Evolutionary conservation across 495 filamentous ascomycete species (phyloP), one percentile per base, ranked within the genome.

Genomic region (Podospora fimiseda): DNA sequence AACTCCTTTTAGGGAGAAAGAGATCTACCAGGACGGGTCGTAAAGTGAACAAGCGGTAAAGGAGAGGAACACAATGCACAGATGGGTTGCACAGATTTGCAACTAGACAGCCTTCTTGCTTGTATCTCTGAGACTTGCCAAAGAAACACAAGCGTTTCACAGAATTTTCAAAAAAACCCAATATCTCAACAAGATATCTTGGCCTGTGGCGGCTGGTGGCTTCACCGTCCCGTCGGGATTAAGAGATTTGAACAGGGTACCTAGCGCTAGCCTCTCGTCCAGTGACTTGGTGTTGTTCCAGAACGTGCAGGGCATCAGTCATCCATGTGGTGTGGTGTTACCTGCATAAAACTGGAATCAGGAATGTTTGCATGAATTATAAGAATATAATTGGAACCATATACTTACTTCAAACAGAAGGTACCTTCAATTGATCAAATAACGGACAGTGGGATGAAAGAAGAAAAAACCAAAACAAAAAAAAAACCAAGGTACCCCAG

Each of bases 21-120:
- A 24, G 27, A 21, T 22, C 15, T 1, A 11, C 30, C 51, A 33
- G 44, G 21, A 6, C n/a, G 43, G 27, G 18, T 20, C 24, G 33
- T 53, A n/a, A 53, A 43, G 53, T 42, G 43, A 59, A 59, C 50
- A 59, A 40, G 60, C 60, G 56, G 60, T 62, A 59, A 59, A 46
- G 48, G 48, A 48, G 33, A n/a, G n/a, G n/a, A n/a, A n/a, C n/a
- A 48, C 9, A 22, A 9, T 33, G 27, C 27, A 33, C 27, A 33
- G 44, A 51, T 30, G 42, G 46, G 57, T 55, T 43, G 52, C 52
- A 55, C 52, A 15, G 38, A n/a, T n/a, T n/a, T n/a, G n/a, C n/a
- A n/a, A n/a, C n/a, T n/a, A n/a, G n/a, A n/a, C n/a, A n/a, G n/a
- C n/a, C n/a, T n/a, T n/a, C n/a, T n/a, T n/a, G n/a, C n/a, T n/a